Conservation (phyloP, 169 alveolate genomes). For the Cryptosporidium sp. region DNA sequence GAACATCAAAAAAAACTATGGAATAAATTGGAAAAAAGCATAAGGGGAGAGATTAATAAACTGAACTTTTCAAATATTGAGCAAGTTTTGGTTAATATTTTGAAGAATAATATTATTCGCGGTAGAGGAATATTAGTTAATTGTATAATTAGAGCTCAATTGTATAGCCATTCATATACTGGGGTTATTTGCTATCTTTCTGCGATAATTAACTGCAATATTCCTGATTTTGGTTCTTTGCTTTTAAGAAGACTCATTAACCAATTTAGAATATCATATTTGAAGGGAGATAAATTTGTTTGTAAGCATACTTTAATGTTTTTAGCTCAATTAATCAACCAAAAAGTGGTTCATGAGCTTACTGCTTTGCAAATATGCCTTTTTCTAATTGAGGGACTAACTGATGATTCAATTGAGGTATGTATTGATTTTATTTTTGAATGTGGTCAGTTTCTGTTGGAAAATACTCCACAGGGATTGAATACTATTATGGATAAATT, state of each 20-base stretch:
- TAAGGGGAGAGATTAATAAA: slow-evolving; percentile 52
- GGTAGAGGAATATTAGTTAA: slow-evolving; percentile 98
- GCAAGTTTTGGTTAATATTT: slow-evolving; percentile 42
- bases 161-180: slow-evolving; percentile 97
- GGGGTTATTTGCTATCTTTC: slow-evolving; percentile 96
- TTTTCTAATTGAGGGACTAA: slow-evolving; percentile 93
- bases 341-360: slow-evolving; percentile 92
- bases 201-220: slow-evolving; percentile 95
- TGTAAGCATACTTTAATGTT: slow-evolving; percentile 94
- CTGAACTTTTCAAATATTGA: slow-evolving; percentile 44
- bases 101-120: slow-evolving; percentile 95
- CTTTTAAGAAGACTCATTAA: slow-evolving; percentile 91
- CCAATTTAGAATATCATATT: slow-evolving; percentile 93
- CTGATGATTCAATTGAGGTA: slow-evolving; percentile 97
- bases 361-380: slow-evolving; percentile 94
- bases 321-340: slow-evolving; percentile 96
- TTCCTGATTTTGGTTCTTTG: slow-evolving; percentile 97
- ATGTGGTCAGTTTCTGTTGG: slow-evolving; percentile 95
- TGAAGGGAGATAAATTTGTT: slow-evolving; percentile 93
- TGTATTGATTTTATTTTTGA: slow-evolving; percentile 90
- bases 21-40: slow-evolving; percentile 26
- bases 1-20: slow-evolving; percentile 37
- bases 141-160: slow-evolving; percentile 96
- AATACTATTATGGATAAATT: slow-evolving; percentile 95
- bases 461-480: slow-evolving; percentile 92